Conservation (phyloP, 139 green algal species). For the Chlamydomonas eustigma region DNA sequence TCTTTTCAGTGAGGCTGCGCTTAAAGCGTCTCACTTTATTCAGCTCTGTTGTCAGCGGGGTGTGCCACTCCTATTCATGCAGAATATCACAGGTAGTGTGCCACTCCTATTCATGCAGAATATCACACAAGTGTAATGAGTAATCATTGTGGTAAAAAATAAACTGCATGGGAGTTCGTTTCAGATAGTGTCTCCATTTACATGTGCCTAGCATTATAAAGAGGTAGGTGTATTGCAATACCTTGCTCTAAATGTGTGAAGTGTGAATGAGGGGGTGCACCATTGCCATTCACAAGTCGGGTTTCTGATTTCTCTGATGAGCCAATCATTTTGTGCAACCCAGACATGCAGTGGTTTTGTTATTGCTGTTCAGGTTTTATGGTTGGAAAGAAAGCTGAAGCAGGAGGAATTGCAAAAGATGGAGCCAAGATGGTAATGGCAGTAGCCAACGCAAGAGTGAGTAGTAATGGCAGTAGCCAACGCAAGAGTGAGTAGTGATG, state of each 20-base stretch:
- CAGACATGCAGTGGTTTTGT: too few relatives aligned
- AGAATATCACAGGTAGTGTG: constrained; percentile 50
- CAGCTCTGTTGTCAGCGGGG: constrained; percentile 73
- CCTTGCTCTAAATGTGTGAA: too few relatives aligned
- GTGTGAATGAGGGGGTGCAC: too few relatives aligned
- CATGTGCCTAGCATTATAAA: too few relatives aligned
- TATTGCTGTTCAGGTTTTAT: too few relatives aligned
- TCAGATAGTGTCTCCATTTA: too few relatives aligned
- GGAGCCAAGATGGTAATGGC: constrained; percentile 95
- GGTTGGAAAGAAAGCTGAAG: constrained; percentile 82
- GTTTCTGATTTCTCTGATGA: too few relatives aligned
- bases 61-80: constrained; percentile 88
- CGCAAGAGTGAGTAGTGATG: constrained; percentile 76
- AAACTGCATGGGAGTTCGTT: too few relatives aligned
- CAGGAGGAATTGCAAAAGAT: constrained; percentile 90
- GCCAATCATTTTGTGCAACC: too few relatives aligned
- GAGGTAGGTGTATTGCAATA: too few relatives aligned
- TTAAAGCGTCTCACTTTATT: constrained; percentile 69
- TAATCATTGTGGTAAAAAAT: background rate
- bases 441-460: constrained; percentile 71
- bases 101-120: constrained; percentile 89
- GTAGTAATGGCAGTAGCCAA: constrained; percentile 89
- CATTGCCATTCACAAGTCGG: too few relatives aligned
- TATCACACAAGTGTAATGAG: constrained; percentile 22
- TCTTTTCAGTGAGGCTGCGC: constrained; percentile 79